A percentile compares a stretch with the other conserved stretches of the same genome.
These are phyloP conservation scores for Colletotrichum paranaense DNA, from an alignment of 2,329 filamentous ascomycete species.

Conservation along the genomic window DNA sequence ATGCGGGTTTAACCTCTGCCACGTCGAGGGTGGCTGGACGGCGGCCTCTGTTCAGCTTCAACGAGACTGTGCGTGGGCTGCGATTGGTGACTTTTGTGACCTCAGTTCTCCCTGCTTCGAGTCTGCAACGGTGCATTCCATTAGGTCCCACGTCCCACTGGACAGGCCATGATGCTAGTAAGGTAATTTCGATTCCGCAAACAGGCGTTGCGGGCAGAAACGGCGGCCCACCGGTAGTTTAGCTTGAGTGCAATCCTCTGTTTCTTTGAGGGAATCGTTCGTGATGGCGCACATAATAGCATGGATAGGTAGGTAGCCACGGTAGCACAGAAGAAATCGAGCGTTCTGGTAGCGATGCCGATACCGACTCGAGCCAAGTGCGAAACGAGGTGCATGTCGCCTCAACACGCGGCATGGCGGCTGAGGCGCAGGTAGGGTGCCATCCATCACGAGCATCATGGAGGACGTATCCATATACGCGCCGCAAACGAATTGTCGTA, in stretches of 20 bases:
- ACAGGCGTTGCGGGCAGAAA: not conserved
- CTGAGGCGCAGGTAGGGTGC: not conserved
- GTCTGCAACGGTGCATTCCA: constrained; percentile 34
- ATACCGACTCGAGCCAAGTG: not conserved
- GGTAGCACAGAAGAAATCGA: not conserved
- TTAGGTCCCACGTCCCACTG: constrained; percentile 13
- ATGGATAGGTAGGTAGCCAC: not conserved
- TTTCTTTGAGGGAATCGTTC: not conserved
- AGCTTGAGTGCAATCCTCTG: not conserved
- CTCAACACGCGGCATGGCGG: constrained; percentile 16
- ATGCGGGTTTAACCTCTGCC: constrained; percentile 7
- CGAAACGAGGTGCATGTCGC: constrained; percentile 9
- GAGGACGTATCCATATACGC: not conserved
- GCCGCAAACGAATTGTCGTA: constrained; percentile 10
- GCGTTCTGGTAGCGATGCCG: not conserved
- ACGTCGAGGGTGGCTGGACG: constrained; percentile 6
- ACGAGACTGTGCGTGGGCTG: not conserved
- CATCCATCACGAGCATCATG: not conserved
- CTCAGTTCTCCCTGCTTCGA: not conserved
- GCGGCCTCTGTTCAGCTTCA: constrained; percentile 17
- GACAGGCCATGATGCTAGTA: not conserved
- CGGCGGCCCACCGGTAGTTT: not conserved
- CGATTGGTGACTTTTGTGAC: not conserved
- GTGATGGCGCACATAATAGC: not conserved
- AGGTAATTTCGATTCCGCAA: not conserved